Evolutionary conservation across 2,329 filamentous ascomycete species (phyloP).

Genomic region (Ustulina deusta): DNA sequence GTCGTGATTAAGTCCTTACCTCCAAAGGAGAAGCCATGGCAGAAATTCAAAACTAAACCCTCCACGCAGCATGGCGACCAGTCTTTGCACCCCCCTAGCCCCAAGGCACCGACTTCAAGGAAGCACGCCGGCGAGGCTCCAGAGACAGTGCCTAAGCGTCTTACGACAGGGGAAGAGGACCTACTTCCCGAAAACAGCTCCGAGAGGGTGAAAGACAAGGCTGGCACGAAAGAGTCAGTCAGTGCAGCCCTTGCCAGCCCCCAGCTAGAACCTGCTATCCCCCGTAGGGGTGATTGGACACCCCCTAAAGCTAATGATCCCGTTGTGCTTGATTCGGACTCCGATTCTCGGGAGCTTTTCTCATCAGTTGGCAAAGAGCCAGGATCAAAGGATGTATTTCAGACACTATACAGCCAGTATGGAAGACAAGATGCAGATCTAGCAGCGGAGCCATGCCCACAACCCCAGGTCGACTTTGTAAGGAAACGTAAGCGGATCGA

Average conservation of each 20-base stretch:
- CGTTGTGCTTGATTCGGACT: slow-evolving; percentile 49
- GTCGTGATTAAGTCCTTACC: slow-evolving; percentile 45
- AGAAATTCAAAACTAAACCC: slow-evolving; percentile 50
- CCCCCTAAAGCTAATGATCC: slow-evolving; percentile 63
- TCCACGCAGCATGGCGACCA: slow-evolving; percentile 16
- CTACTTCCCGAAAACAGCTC: slow-evolving; percentile 22
- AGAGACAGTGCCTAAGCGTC: slow-evolving; percentile 51
- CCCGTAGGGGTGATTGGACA: slow-evolving; percentile 74
- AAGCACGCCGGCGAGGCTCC: slow-evolving; percentile 41
- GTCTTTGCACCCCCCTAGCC: not conserved
- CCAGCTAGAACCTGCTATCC: slow-evolving; percentile 60
- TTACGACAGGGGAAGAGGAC: slow-evolving; percentile 33
- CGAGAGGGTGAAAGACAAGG: not conserved
- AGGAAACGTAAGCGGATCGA: slow-evolving; percentile 70
- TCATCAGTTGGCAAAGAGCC: slow-evolving; percentile 44
- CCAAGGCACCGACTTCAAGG: not conserved
- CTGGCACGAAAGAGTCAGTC: not conserved
- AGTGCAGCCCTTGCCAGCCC: not conserved
- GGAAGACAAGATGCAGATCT: slow-evolving; percentile 50
- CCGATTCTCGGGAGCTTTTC: slow-evolving; percentile 50
- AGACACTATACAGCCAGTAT: slow-evolving; percentile 58
- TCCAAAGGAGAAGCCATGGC: slow-evolving; percentile 52
- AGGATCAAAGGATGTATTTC: slow-evolving; percentile 55
- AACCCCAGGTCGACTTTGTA: slow-evolving; percentile 50
- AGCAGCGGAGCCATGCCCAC: slow-evolving; percentile 24